These are phyloP conservation scores for Begonia loranthoides DNA, from an alignment of 306 rosid genomes.

Conservation along the genomic window DNA sequence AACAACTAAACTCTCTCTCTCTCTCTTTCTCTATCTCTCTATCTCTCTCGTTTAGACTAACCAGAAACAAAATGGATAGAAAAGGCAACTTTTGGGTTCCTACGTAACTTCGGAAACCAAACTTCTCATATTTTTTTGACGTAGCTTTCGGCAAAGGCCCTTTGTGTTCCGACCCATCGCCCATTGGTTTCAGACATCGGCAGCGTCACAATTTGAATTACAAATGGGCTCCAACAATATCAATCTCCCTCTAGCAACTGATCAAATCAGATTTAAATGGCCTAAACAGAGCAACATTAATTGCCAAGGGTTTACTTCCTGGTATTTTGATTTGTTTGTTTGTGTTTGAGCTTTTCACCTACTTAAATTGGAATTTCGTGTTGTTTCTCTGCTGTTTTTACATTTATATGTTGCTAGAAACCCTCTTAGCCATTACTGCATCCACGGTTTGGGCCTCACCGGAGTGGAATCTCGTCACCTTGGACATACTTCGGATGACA, in stretches of 20 bases:
- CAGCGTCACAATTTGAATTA: slow-evolving; percentile 58
- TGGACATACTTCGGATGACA: slow-evolving; percentile 32
- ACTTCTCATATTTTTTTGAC: too few species aligned
- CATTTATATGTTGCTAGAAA: slow-evolving; percentile 38
- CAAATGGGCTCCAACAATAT: not conserved
- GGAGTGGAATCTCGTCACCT: slow-evolving; percentile 64
- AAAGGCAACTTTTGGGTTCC: too few species aligned
- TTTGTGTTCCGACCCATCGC: slow-evolving; percentile 26
- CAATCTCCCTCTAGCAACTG: not conserved
- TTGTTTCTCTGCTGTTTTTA: slow-evolving; percentile 23
- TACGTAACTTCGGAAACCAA: too few species aligned
- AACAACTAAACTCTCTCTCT: too few species aligned
- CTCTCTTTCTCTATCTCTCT: too few species aligned
- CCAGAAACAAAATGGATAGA: too few species aligned
- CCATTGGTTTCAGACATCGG: slow-evolving; percentile 34
- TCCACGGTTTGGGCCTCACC: slow-evolving; percentile 17
- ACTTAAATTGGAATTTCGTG: slow-evolving; percentile 26
- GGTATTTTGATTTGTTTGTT: slow-evolving; percentile 18
- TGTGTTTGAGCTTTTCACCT: slow-evolving; percentile 10
- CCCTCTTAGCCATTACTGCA: slow-evolving; percentile 23
- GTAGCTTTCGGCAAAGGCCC: slow-evolving; percentile 29
- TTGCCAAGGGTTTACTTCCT: slow-evolving; percentile 16
- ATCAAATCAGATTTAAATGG: not conserved
- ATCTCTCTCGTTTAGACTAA: too few species aligned
- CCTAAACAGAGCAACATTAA: slow-evolving; percentile 14